Base-by-base conservation (phyloP, 2,329 filamentous ascomycete genomes). In the Fusarium chlamydosporum region DNA sequence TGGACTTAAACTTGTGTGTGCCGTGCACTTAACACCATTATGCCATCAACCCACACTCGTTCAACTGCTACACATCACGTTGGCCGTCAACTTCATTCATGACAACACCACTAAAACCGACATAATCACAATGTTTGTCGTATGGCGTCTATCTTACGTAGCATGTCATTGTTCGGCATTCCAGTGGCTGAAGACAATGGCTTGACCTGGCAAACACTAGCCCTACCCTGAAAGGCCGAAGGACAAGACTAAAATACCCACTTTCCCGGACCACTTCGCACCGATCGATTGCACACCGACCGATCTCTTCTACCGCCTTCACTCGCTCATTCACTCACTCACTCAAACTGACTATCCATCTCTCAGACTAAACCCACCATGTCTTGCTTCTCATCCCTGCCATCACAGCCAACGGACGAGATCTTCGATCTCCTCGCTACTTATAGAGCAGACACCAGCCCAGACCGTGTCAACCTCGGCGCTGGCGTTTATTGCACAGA, bases 401-500 rank as follows among this genome's bases (percentile, higher is more conserved):
- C 61, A 8, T 26, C 20, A 13, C 61, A 65, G 20, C 61, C 61
- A 33, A 65, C 61, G 23, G 64, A 67, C 26, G 64, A 63, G 63
- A 62, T 65, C 55, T 67, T 67, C 4, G 63, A 67, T 57, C 54
- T 67, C 23, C 43, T 63, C 23, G 54, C 38, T 7, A 41, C 43
- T n/a, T 72, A 67, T 31, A 54, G 59, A 34, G 41, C 56, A 5
- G 70, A 72, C 27, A 37, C 65, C 6, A 61, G 60, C 18, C 70
- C 70, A 2, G 66, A 72, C 29, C 60, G 68, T 6, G 70, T 72
- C 42, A 72, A 72, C 13, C 70, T 72, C 27, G 67, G 70, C 11
- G 68, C 57, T 10, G 70, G 70, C 18, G 70, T 72, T 18, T 72
- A 72, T 56, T 70, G 65, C 54, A 68, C 70, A 12, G 70, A 72